Evolutionary conservation across 306 rosid species (phyloP), one percentile per base, ranked within the genome.

Genomic region (Amphicarpaea edgeworthii): DNA sequence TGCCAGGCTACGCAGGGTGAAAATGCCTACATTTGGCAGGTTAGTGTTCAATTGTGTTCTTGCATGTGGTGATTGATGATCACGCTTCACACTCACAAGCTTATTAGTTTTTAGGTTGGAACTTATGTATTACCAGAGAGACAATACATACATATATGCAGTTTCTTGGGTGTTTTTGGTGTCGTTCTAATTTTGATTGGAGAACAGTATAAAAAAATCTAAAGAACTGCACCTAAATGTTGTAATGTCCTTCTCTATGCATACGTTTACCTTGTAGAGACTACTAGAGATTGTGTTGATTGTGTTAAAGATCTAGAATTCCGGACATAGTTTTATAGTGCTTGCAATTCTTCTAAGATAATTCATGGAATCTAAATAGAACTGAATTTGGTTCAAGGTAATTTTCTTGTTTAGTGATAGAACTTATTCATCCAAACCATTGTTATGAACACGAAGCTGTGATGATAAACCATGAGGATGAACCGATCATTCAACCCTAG

Each of bases 1-100:
- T 90, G 96, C 83, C 98, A 95, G 42, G 95, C 97, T 43, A 95
- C 97, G 54, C 97, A 92, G 73, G 97, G 97, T 78, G 97, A 95
- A 84, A 95, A 95, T 85, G 70, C 97, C 37, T 95, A 69, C 86
- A 86, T 95, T 72, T 95, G 98, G 98, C 98, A 92, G 97, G 98
- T 95, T 74, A 76, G 80, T 70, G 20, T 76, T 66, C 15, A 12
- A 1, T 24, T 66, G 1, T 63, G 16, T 15, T 21, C 49, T 77
- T 80, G 76, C 77, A 50, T 38, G 61, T 37, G 45, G 60, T 37
- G n/a, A n/a, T n/a, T 37, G 40, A 77, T 61, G 6, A 46, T 78
- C 69, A 34, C 40, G 54, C 23, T 37, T 34, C 53, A 38, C 15
- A 50, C 4, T 28, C 15, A 11, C 3, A 11, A 3, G 3, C 46